These are phyloP conservation scores for Mangifera indica DNA, from an alignment of 345 rosid species.

Conservation along the genomic window DNA sequence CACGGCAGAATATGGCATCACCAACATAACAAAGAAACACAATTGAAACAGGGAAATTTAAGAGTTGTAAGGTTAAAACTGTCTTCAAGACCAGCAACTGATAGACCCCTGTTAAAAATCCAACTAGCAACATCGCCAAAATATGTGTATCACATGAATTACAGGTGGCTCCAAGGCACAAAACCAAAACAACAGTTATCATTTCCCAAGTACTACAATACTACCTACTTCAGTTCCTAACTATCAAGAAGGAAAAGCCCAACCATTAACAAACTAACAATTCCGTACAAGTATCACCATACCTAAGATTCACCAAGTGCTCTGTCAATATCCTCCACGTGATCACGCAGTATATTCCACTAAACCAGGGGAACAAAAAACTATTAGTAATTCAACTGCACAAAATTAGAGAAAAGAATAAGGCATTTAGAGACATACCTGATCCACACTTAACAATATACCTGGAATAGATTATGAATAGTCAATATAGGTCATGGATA, in stretches of 20 bases:
- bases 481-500: neutral
- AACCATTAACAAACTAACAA: neutral
- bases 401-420: neutral
- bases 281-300: neutral
- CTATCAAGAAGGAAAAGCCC: neutral
- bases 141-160: neutral
- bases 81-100: neutral
- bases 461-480: constrained; percentile 42
- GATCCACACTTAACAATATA: constrained; percentile 73
- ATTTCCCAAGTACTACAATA: neutral
- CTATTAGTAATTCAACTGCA: neutral
- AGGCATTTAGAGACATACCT: constrained; percentile 43
- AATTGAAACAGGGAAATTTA: neutral
- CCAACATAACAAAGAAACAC: too few species aligned
- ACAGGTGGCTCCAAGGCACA: neutral
- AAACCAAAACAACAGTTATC: neutral
- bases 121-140: neutral
- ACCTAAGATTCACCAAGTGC: constrained; percentile 49
- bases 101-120: neutral
- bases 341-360: constrained; percentile 68
- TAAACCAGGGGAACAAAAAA: constrained; percentile 20
- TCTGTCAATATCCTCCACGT: constrained; percentile 60
- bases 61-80: neutral
- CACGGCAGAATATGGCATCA: too few species aligned
- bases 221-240: neutral